phyloP scores from a whole-genome alignment of 2,329 filamentous ascomycete species.

The Alternaria sp. region DNA sequence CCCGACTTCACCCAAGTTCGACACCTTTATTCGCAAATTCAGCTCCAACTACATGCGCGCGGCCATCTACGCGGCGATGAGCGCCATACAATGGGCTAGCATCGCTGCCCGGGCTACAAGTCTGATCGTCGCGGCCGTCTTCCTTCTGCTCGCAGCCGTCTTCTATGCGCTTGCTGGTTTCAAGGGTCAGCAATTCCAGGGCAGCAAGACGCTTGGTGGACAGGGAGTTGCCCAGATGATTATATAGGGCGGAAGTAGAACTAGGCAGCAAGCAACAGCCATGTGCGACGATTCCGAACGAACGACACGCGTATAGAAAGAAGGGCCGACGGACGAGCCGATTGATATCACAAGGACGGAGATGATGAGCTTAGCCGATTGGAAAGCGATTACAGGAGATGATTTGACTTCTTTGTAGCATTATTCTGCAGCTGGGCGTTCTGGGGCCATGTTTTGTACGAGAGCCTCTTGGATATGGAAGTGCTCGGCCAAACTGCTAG shows the following conservation, averaged over 20 bases:
- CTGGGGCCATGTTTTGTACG: conserved; percentile 9
- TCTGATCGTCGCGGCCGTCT: conserved; percentile 83
- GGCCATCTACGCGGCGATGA: conserved; percentile 82
- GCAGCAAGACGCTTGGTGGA: conserved; percentile 95
- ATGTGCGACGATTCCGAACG: conserved; percentile 1
- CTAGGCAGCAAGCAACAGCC: neutral
- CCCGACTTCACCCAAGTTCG: conserved; percentile 89
- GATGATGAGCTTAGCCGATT: neutral
- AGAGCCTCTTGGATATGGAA: conserved; percentile 7
- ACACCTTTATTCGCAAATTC: conserved; percentile 86
- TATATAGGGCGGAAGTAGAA: conserved; percentile 57
- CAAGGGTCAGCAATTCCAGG: conserved; percentile 85
- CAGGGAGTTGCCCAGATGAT: conserved; percentile 98
- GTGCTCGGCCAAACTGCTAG: conserved; percentile 8
- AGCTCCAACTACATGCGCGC: conserved; percentile 98
- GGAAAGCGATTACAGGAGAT: conserved; percentile 1
- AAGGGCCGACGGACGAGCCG: neutral
- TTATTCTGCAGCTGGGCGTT: conserved; percentile 41
- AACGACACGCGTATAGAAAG: neutral
- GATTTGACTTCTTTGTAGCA: conserved; percentile 31
- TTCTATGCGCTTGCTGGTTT: conserved; percentile 83
- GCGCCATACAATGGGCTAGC: conserved; percentile 82
- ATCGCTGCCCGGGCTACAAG: conserved; percentile 68
- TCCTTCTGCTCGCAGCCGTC: conserved; percentile 75
- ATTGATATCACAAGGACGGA: neutral